Evolutionary conservation across 257 asterid species (phyloP), one percentile per base, ranked within the genome.

Genomic region (Knoxia roxburghii): DNA sequence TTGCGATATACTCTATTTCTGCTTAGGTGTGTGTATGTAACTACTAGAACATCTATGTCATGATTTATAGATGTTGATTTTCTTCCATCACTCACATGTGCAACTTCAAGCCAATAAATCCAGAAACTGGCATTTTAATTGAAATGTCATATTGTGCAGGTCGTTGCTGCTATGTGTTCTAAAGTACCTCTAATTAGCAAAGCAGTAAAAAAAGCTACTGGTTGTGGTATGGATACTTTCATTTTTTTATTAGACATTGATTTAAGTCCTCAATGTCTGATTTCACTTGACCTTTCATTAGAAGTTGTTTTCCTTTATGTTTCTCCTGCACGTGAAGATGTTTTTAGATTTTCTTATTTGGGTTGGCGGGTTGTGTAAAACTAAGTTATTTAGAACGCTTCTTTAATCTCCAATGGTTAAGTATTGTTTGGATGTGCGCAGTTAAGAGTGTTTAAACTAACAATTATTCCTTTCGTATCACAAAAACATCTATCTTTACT

Each of bases 131-230:
- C 26, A 55, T 65, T 46, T 72, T 76, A 60, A 74, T 60, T 60
- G 50, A 30, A 46, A 58, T 55, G 53, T 17, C 24, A 45, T 20
- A 26, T 53, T 48, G 56, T 78, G 79, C 87, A 93, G 99, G 77
- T 88, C 64, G 84, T 93, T 30, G 96, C 86, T 70, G 84, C 95
- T 60, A 93, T 93, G 99, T 88, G 91, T 73, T 88, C 99, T 20
- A 90, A 88, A 80, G 92, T 93, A 68, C 99, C 99, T 35, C 64
- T 88, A 58, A 93, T 93, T 68, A 84, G 99, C 89, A 84, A 73
- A 20, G 99, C 96, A 18, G 89, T 93, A 73, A 84, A 86, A 91
- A 84, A 85, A 86, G 99, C 95, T 69, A 90, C 97, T 32, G 96
- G 88, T 21, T 86, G 85, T 79, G 97, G 99, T 93, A 81, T 0